phyloP scores from a whole-genome alignment of 2,329 filamentous ascomycete genomes.

The Cladosporium velox region DNA sequence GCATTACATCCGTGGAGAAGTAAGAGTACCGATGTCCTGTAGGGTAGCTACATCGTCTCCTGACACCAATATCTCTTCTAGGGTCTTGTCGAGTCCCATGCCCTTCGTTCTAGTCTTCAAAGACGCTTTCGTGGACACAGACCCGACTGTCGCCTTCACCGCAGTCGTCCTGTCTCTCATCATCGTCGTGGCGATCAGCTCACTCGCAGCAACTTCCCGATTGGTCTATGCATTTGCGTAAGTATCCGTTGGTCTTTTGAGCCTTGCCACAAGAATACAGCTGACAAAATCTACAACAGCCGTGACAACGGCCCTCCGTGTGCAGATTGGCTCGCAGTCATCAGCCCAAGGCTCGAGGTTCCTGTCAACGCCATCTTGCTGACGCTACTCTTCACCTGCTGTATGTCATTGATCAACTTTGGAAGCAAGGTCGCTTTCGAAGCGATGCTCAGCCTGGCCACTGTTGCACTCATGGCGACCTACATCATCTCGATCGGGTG shows the following conservation, averaged over 20 bases:
- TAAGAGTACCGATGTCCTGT: not conserved
- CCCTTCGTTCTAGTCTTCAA: slow-evolving; percentile 33
- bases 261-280: not conserved
- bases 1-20: slow-evolving; percentile 22
- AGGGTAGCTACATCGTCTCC: not conserved
- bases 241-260: not conserved
- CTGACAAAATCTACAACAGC: slow-evolving; percentile 31
- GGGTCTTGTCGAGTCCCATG: slow-evolving; percentile 23
- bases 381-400: slow-evolving; percentile 27
- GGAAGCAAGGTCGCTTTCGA: slow-evolving; percentile 36
- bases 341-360: slow-evolving; percentile 31
- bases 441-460: slow-evolving; percentile 42
- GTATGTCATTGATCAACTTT: slow-evolving; percentile 33
- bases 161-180: slow-evolving; percentile 30
- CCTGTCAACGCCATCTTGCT: slow-evolving; percentile 32
- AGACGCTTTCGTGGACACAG: slow-evolving; percentile 27
- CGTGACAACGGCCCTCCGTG: slow-evolving; percentile 33
- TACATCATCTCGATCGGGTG: slow-evolving; percentile 46
- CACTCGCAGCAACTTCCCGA: slow-evolving; percentile 5
- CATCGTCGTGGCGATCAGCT: slow-evolving; percentile 10
- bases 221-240: slow-evolving; percentile 40
- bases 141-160: slow-evolving; percentile 27
- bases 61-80: not conserved
- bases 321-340: slow-evolving; percentile 26
- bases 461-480: slow-evolving; percentile 43